Conservation (phyloP, 139 green algal genomes). For the Spirogloea muscicola region DNA sequence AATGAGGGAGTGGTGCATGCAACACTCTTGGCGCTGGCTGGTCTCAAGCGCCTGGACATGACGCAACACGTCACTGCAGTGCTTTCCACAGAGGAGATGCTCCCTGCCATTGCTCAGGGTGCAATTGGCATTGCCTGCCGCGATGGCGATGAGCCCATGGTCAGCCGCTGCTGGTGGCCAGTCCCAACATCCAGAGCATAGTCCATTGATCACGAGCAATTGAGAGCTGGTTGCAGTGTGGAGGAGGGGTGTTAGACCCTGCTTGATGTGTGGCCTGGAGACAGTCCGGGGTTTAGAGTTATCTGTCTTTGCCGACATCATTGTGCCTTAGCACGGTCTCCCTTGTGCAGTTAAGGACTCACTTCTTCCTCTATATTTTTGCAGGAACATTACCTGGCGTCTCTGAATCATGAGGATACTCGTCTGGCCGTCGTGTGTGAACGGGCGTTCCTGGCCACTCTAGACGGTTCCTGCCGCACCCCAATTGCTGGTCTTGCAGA, state of each 20-base stretch:
- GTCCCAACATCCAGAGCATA: no score
- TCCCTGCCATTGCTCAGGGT: constrained; percentile 91
- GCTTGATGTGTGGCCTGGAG: no score
- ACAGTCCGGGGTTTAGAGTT: no score
- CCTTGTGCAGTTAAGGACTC: no score
- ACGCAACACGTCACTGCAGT: constrained; percentile 86
- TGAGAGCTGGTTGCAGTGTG: no score
- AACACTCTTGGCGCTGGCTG: constrained; percentile 92
- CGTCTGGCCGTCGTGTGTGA: constrained; percentile 89
- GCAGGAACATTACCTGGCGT: constrained; percentile 64
- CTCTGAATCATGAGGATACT: constrained; percentile 97
- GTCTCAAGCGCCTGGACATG: constrained; percentile 93
- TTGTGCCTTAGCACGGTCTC: no score
- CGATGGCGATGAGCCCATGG: constrained; percentile 65
- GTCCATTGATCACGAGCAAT: no score
- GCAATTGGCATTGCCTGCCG: constrained; percentile 98
- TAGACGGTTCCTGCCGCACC: constrained; percentile 97
- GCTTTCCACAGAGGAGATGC: constrained; percentile 87
- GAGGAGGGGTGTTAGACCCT: no score
- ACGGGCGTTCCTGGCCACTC: constrained; percentile 86
- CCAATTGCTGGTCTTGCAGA: constrained; percentile 84
- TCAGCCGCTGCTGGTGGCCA: no score
- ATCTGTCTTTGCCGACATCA: no score
- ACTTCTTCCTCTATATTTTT: no score
- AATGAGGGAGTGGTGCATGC: constrained; percentile 80